phyloP scores from a whole-genome alignment of 1,284 basidiomycete species.

The Trichosporon ovoides region DNA sequence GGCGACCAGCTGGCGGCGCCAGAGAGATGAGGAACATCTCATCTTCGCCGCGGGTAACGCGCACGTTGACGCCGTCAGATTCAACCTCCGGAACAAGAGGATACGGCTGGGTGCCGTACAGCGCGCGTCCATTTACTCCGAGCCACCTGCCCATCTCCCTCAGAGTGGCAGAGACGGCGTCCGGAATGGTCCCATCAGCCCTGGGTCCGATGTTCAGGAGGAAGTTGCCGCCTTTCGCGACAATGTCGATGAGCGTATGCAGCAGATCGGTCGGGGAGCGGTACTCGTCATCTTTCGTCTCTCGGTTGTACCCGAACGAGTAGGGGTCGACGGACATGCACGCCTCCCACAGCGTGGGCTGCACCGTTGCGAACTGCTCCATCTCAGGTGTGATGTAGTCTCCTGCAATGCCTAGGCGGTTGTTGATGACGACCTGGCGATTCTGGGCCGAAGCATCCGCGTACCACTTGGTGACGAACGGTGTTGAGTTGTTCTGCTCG shows the following conservation, averaged over 20 bases:
- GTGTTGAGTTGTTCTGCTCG: slow-evolving; percentile 54
- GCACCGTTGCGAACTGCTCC: slow-evolving; percentile 53
- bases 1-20: slow-evolving; percentile 2
- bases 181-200: slow-evolving; percentile 55
- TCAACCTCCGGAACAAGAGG: slow-evolving; percentile 30
- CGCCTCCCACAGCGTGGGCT: slow-evolving; percentile 58
- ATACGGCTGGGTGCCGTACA: slow-evolving; percentile 51
- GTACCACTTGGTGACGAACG: slow-evolving; percentile 57
- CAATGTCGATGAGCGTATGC: slow-evolving; percentile 56
- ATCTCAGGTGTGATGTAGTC: slow-evolving; percentile 61
- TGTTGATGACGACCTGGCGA: slow-evolving; percentile 57
- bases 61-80: slow-evolving; percentile 44
- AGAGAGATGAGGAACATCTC: slow-evolving; percentile 57
- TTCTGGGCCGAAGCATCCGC: slow-evolving; percentile 53
- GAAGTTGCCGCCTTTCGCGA: slow-evolving; percentile 44
- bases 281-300: slow-evolving; percentile 52
- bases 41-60: slow-evolving; percentile 54
- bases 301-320: slow-evolving; percentile 43
- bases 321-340: slow-evolving; percentile 32
- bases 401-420: slow-evolving; percentile 48
- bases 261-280: slow-evolving; percentile 54
- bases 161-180: slow-evolving; percentile 52
- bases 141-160: slow-evolving; percentile 56
- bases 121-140: slow-evolving; percentile 53
- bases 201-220: slow-evolving; percentile 57